These are phyloP conservation scores for Fusarium sarcochroum DNA, from an alignment of 2,329 filamentous ascomycete genomes.

Conservation along the genomic window DNA sequence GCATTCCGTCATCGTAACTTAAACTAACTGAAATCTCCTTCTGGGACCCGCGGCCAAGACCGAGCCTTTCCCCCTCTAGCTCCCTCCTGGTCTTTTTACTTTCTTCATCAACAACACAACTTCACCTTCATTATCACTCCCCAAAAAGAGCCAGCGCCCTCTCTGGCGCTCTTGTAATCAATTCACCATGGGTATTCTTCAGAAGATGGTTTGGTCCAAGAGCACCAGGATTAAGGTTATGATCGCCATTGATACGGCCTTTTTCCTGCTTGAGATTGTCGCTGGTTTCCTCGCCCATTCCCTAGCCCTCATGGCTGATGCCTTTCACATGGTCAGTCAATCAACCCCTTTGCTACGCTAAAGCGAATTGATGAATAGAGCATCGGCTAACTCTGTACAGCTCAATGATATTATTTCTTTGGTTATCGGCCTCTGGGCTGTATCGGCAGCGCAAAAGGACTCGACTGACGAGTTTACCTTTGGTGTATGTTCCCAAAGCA, in stretches of 20 bases:
- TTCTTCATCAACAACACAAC: slow-evolving; percentile 20
- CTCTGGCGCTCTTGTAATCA: slow-evolving; percentile 20
- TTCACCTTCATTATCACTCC: slow-evolving; percentile 9
- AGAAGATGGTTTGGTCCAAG: slow-evolving; percentile 88
- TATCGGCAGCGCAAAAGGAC: slow-evolving; percentile 86
- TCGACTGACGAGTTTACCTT: slow-evolving; percentile 95
- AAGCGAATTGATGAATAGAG: slow-evolving; percentile 9
- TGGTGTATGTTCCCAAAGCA: slow-evolving; percentile 72
- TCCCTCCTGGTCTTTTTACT: slow-evolving; percentile 7
- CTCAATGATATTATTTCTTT: slow-evolving; percentile 98
- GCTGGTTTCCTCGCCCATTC: slow-evolving; percentile 91
- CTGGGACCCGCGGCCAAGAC: slow-evolving; percentile 21
- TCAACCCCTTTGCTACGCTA: slow-evolving; percentile 2
- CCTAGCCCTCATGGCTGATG: slow-evolving; percentile 93
- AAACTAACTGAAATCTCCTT: slow-evolving; percentile 41
- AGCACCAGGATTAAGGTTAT: slow-evolving; percentile 92
- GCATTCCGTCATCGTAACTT: slow-evolving; percentile 46
- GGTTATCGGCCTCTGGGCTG: slow-evolving; percentile 93
- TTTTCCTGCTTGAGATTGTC: slow-evolving; percentile 91
- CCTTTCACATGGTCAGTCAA: slow-evolving; percentile 90
- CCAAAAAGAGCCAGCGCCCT: slow-evolving; percentile 20
- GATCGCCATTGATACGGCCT: slow-evolving; percentile 88
- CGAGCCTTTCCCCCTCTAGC: slow-evolving; percentile 13
- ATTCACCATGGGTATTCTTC: slow-evolving; percentile 50
- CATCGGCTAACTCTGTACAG: slow-evolving; percentile 58